Evolutionary conservation across 2,329 filamentous ascomycete genomes (phyloP).

Genomic region (Aspergillus niger): DNA sequence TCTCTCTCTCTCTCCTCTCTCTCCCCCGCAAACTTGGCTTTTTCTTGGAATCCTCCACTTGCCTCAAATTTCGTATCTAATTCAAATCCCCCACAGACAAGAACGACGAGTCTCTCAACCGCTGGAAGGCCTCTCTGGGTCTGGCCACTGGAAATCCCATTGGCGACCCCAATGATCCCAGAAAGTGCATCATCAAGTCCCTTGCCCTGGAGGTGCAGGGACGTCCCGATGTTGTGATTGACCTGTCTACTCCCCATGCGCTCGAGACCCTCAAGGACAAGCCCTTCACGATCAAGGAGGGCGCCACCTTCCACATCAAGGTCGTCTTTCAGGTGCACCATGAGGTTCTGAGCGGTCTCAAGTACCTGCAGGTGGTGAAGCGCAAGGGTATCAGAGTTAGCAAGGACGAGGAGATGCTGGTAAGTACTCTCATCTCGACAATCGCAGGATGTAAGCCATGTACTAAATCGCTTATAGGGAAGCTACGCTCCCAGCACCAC

Average conservation of each 20-base stretch:
- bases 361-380: constrained; percentile 94
- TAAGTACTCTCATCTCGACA: constrained; percentile 48
- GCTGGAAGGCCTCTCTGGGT: constrained; percentile 96
- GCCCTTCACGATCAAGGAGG: constrained; percentile 98
- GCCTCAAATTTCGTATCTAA: constrained; percentile 22
- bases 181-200: constrained; percentile 89
- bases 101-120: constrained; percentile 89
- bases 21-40: no score
- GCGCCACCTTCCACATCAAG: constrained; percentile 89
- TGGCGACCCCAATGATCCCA: constrained; percentile 76
- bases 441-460: no score
- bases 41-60: neutral
- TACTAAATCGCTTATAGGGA: constrained; percentile 56
- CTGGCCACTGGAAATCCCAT: constrained; percentile 71
- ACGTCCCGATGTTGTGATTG: constrained; percentile 82
- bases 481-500: constrained; percentile 93
- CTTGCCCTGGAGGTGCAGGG: constrained; percentile 85
- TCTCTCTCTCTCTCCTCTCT: no score
- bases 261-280: constrained; percentile 80
- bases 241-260: constrained; percentile 73
- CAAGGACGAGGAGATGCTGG: constrained; percentile 98
- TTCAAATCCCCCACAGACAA: constrained; percentile 50
- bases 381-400: constrained; percentile 81
- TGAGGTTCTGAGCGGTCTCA: constrained; percentile 89
- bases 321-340: constrained; percentile 95